Conservation (phyloP, 306 rosid species). For the Pachyrhizus erosus region DNA sequence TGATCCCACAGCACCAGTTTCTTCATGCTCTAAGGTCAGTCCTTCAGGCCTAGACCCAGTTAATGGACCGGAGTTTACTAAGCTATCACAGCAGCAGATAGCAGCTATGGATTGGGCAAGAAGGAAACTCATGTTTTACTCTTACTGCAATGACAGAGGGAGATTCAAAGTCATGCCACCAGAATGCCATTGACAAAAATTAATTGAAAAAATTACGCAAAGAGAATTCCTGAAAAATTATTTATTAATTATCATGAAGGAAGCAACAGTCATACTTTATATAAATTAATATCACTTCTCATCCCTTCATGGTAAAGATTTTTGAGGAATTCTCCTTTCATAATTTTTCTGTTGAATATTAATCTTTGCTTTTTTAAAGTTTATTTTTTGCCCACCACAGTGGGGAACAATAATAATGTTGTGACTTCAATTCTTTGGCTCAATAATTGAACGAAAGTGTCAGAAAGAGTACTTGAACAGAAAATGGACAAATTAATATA, state of each 20-base stretch:
- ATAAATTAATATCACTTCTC: background rate
- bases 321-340: conserved; percentile 26
- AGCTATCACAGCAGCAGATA: conserved; percentile 70
- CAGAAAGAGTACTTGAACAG: background rate
- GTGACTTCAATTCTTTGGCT: conserved; percentile 34
- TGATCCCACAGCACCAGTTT: conserved; percentile 45
- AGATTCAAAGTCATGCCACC: conserved; percentile 87
- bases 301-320: conserved; percentile 31
- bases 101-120: conserved; percentile 94
- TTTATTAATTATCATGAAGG: conserved; percentile 33
- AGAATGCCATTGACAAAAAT: conserved; percentile 63
- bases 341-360: background rate
- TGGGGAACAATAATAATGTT: conserved; percentile 35
- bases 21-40: conserved; percentile 60
- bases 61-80: conserved; percentile 73
- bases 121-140: conserved; percentile 92
- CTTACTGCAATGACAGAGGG: conserved; percentile 76
- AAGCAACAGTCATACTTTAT: background rate
- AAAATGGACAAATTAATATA: background rate
- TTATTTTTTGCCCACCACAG: background rate
- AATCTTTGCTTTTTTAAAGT: background rate
- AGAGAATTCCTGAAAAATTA: conserved; percentile 3
- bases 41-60: conserved; percentile 69
- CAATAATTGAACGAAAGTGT: background rate
- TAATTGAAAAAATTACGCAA: background rate